Conservation (phyloP, 495 filamentous ascomycete species). For the Neurospora tetraspora region DNA sequence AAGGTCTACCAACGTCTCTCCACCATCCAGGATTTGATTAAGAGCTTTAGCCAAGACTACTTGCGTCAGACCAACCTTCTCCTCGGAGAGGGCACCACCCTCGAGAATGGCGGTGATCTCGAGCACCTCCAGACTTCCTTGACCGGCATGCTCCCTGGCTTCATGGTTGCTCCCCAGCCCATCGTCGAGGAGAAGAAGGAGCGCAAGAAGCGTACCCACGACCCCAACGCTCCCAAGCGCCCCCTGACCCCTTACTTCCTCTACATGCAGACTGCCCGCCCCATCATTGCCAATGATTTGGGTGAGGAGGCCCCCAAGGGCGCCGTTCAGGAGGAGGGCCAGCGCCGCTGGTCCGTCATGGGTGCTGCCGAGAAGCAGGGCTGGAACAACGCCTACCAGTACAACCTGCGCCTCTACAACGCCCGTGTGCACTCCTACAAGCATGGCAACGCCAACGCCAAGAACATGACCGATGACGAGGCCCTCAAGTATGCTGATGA, state of each 20-base stretch:
- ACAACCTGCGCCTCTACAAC: conserved; percentile 68
- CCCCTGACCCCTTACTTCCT: conserved; percentile 91
- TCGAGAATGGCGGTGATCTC: conserved; percentile 40
- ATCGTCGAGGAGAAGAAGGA: conserved; percentile 60
- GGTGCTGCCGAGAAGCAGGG: conserved; percentile 56
- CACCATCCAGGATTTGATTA: conserved; percentile 62
- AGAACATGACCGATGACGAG: conserved; percentile 50
- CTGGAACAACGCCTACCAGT: conserved; percentile 65
- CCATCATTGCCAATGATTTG: conserved; percentile 65
- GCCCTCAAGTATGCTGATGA: conserved; percentile 47
- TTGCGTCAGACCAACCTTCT: conserved; percentile 73
- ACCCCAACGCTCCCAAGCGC: conserved; percentile 91
- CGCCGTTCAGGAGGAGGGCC: conserved; percentile 74
- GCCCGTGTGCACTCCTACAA: conserved; percentile 66
- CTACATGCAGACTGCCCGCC: conserved; percentile 76
- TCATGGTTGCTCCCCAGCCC: conserved; percentile 26
- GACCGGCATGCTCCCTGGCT: conserved; percentile 19
- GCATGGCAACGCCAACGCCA: conserved; percentile 50
- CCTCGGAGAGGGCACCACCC: conserved; percentile 48
- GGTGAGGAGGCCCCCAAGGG: conserved; percentile 59
- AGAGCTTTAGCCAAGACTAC: conserved; percentile 66
- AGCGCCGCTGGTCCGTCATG: conserved; percentile 73
- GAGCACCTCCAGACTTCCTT: conserved; percentile 41
- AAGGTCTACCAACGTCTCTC: conserved; percentile 66
- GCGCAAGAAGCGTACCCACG: conserved; percentile 78